A percentile compares a stretch with the other conserved stretches of the same genome.
These are phyloP conservation scores for Stemphylium lycopersici DNA, from an alignment of 2,329 filamentous ascomycete species.

Conservation along the genomic window DNA sequence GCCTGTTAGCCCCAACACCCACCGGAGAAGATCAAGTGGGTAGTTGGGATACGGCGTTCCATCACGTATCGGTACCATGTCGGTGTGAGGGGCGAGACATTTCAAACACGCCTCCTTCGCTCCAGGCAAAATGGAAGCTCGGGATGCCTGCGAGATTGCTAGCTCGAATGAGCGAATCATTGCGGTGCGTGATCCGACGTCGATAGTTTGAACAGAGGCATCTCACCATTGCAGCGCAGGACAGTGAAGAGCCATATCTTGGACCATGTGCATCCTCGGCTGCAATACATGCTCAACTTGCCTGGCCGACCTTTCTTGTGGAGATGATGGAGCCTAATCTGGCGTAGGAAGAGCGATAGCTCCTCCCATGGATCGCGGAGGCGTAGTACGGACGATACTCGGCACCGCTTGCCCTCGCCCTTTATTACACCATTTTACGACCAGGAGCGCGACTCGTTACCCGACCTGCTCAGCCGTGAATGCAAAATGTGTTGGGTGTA, in stretches of 20 bases:
- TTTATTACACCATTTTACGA: constrained; percentile 19
- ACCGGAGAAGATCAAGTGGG: constrained; percentile 2
- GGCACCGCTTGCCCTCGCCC: constrained; percentile 27
- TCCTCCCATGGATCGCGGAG: constrained; percentile 27
- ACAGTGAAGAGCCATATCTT: too few species aligned
- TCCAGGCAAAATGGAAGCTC: constrained; percentile 16
- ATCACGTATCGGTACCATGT: constrained; percentile 16
- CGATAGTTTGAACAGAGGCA: too few species aligned
- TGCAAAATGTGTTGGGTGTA: constrained; percentile 25
- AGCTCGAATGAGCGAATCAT: constrained; percentile 9
- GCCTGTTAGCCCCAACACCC: constrained; percentile 8
- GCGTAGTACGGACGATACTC: constrained; percentile 37
- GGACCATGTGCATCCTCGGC: constrained; percentile 16
- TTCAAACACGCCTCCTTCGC: constrained; percentile 22
- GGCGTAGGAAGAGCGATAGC: constrained; percentile 26
- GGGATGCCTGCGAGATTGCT: constrained; percentile 10
- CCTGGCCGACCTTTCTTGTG: constrained; percentile 27
- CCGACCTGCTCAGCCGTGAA: constrained; percentile 6
- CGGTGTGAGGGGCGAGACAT: constrained; percentile 18
- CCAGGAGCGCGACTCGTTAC: constrained; percentile 31
- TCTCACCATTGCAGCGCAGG: too few species aligned
- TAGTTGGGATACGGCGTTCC: constrained; percentile 6
- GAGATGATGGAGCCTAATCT: constrained; percentile 37
- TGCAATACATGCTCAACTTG: constrained; percentile 17
- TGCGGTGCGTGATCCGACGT: constrained; percentile 12